These are phyloP conservation scores for Jatropha multifida DNA, from an alignment of 441 rosid species.

Conservation along the genomic window DNA sequence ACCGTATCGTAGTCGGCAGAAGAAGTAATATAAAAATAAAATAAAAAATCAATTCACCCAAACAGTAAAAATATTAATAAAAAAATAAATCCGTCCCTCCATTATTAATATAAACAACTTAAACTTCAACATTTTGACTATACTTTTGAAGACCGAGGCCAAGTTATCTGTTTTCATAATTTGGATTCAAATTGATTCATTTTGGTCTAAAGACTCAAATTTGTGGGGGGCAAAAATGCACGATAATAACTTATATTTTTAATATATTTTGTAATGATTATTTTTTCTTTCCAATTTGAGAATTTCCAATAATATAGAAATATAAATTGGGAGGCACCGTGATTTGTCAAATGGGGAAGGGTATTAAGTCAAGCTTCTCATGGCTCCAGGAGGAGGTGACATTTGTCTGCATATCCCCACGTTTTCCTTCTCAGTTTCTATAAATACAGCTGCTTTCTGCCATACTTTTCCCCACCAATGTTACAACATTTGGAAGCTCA, in stretches of 20 bases:
- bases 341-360: slow-evolving; percentile 14
- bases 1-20: slow-evolving; percentile 53
- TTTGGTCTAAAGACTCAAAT: too few species aligned
- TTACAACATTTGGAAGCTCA: not conserved
- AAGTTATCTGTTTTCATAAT: too few species aligned
- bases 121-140: too few species aligned
- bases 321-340: not conserved
- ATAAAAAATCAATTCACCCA: not conserved
- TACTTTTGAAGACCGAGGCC: too few species aligned
- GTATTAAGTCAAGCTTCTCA: slow-evolving; percentile 30
- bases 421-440: slow-evolving; percentile 30
- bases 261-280: too few species aligned
- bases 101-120: too few species aligned
- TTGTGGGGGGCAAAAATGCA: too few species aligned
- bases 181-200: too few species aligned
- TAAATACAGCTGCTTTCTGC: slow-evolving; percentile 28
- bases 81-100: too few species aligned
- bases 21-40: not conserved
- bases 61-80: not conserved
- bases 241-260: too few species aligned
- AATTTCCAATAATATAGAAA: too few species aligned
- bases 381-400: slow-evolving; percentile 35
- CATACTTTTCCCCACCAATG: not conserved
- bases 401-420: slow-evolving; percentile 37
- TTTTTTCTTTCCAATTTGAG: not conserved